Percentiles rank a stretch among this genome's conserved stretches.
Conservation (phyloP, 805 yeast genomes). For the Yamadazyma paraphyllophila region DNA sequence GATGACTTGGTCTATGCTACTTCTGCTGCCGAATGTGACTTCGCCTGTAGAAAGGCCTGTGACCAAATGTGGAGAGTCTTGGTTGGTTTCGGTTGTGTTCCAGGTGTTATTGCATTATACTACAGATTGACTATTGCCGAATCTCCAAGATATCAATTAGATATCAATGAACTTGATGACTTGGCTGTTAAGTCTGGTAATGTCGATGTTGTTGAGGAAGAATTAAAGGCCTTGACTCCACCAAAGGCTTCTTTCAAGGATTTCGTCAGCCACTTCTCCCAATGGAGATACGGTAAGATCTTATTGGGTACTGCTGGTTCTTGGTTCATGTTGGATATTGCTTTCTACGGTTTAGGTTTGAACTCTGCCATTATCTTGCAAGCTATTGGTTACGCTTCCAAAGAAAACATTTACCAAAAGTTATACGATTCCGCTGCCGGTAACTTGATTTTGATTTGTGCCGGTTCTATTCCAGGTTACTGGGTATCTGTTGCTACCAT, state of each 20-base stretch:
- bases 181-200: conserved; percentile 53
- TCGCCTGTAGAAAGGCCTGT: conserved; percentile 68
- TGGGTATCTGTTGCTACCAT: conserved; percentile 81
- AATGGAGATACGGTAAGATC: conserved; percentile 86
- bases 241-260: conserved; percentile 82
- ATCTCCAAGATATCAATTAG: conserved; percentile 88
- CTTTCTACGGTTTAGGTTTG: conserved; percentile 84
- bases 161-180: conserved; percentile 60
- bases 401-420: conserved; percentile 63
- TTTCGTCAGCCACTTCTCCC: conserved; percentile 67
- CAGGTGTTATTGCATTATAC: conserved; percentile 81
- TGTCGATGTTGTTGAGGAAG: conserved; percentile 40
- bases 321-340: conserved; percentile 89
- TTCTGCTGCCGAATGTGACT: conserved; percentile 59
- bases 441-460: conserved; percentile 88
- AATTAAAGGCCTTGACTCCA: conserved; percentile 45
- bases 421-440: conserved; percentile 84
- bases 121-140: conserved; percentile 93
- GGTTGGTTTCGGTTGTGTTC: conserved; percentile 87
- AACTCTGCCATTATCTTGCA: conserved; percentile 77
- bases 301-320: conserved; percentile 87
- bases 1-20: conserved; percentile 52
- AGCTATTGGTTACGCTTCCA: conserved; percentile 81
- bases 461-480: conserved; percentile 94
- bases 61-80: conserved; percentile 95